These are phyloP conservation scores for Rhytidhysteron rufulum DNA, from an alignment of 2,329 filamentous ascomycete genomes.

Conservation along the genomic window DNA sequence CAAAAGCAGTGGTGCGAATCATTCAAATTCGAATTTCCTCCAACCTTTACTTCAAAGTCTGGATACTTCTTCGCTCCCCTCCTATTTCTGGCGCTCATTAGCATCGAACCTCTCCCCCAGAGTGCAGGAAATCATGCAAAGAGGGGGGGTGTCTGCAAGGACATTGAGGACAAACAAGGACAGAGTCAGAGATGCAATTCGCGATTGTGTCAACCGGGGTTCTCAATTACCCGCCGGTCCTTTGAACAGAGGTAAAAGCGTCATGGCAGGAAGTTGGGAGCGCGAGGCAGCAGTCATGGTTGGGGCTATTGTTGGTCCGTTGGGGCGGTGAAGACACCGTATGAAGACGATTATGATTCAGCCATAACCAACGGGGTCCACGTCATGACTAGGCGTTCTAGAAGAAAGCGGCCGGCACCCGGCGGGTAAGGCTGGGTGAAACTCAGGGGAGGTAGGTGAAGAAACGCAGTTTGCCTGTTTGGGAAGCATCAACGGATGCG, in stretches of 20 bases:
- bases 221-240: constrained; percentile 61
- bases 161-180: constrained; percentile 74
- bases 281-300: constrained; percentile 95
- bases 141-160: constrained; percentile 79
- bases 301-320: constrained; percentile 67
- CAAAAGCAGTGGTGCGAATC: constrained; percentile 34
- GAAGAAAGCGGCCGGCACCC: too few species aligned
- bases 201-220: constrained; percentile 78
- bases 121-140: constrained; percentile 78
- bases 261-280: constrained; percentile 65
- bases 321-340: constrained; percentile 25
- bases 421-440: too few species aligned
- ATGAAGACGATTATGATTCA: constrained; percentile 1
- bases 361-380: neutral
- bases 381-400: neutral
- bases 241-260: constrained; percentile 43
- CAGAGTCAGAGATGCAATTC: constrained; percentile 70
- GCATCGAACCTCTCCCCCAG: constrained; percentile 71
- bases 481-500: neutral
- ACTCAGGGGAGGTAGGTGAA: too few species aligned
- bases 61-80: constrained; percentile 81
- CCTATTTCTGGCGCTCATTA: constrained; percentile 90
- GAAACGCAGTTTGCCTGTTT: too few species aligned
- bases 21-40: constrained; percentile 54
- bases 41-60: constrained; percentile 70